phyloP scores from a whole-genome alignment of 2,329 filamentous ascomycete species.

The Geoglossum cookeanum region DNA sequence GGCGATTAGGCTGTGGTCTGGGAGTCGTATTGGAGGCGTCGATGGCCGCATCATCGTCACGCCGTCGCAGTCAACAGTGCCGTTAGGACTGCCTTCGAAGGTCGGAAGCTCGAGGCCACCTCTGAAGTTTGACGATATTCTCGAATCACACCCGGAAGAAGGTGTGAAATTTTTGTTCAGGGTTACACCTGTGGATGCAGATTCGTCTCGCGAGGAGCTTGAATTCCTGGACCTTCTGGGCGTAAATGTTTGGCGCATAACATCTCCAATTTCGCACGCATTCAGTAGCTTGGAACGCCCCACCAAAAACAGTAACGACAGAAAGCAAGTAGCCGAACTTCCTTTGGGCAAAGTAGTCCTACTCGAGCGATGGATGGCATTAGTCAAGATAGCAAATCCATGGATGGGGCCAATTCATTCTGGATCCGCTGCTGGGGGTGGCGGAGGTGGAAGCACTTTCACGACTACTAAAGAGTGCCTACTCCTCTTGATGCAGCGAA shows the following conservation, averaged over 20 bases:
- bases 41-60: not conserved
- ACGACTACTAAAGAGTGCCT: not conserved
- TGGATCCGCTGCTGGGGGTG: not conserved
- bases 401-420: constrained; percentile 1
- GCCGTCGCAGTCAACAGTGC: not conserved
- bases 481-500: not conserved
- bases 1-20: not conserved
- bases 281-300: not conserved
- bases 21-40: constrained; percentile 1
- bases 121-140: not conserved
- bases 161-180: not conserved
- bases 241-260: not conserved
- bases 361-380: not conserved
- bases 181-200: not conserved
- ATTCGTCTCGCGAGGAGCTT: not conserved
- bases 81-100: not conserved
- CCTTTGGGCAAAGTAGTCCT: not conserved
- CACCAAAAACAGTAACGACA: not conserved
- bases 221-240: not conserved
- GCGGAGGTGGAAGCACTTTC: not conserved
- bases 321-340: not conserved
- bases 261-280: not conserved
- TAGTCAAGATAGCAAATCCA: not conserved
- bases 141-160: not conserved
- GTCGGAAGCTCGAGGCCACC: not conserved